Evolutionary conservation across 2,329 filamentous ascomycete genomes (phyloP).

Genomic region (Pseudogymnoascus sp.): DNA sequence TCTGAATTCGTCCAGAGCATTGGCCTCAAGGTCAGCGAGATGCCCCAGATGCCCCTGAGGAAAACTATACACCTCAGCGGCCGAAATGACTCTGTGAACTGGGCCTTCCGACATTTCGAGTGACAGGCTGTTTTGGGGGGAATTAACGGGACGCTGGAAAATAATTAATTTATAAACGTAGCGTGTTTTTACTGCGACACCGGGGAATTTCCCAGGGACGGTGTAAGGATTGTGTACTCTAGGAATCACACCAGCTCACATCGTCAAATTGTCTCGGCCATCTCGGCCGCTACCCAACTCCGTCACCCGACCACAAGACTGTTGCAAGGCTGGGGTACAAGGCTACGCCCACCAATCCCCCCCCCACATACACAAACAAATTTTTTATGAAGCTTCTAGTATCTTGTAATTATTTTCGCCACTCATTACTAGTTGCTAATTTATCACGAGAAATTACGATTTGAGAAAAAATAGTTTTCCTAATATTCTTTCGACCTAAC

Average conservation of each 20-base stretch:
- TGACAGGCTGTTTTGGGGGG: not conserved
- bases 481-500: not conserved
- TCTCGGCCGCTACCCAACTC: not conserved
- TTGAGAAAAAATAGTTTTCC: not conserved
- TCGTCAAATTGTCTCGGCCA: not conserved
- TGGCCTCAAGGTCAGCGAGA: slow-evolving; percentile 59
- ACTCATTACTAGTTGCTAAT: not conserved
- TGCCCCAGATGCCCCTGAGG: slow-evolving; percentile 74
- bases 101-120: slow-evolving; percentile 10
- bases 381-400: not conserved
- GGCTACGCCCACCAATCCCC: not conserved
- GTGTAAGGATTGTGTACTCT: not conserved
- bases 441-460: not conserved
- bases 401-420: not conserved
- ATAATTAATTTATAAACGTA: not conserved
- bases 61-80: slow-evolving; percentile 42
- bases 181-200: not conserved
- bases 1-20: slow-evolving; percentile 66
- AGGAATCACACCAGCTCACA: slow-evolving; percentile 1
- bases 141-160: not conserved
- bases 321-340: not conserved
- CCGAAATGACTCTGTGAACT: slow-evolving; percentile 24
- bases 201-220: not conserved
- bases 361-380: not conserved
- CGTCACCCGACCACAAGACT: slow-evolving; percentile 1